Evolutionary conservation across 2,329 filamentous ascomycete genomes (phyloP), one percentile per base, ranked within the genome.

Genomic region (Chaetomium sp.): DNA sequence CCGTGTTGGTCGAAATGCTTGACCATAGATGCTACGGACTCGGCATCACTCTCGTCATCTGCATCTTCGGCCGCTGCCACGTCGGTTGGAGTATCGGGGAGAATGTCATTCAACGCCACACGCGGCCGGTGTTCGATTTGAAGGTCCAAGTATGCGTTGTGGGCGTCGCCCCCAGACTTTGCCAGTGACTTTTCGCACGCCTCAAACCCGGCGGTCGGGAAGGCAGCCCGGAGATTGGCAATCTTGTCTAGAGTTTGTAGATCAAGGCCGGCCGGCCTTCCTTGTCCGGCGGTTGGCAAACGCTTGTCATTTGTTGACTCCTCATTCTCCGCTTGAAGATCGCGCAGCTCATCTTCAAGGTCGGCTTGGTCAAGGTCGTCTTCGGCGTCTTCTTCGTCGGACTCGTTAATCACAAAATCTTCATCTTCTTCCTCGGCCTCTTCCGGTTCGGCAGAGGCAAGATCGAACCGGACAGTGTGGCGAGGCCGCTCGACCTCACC

Each of bases 171-270:
- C 5, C 65, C 50, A 19, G 69, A 67, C n/a, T 62, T 66, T 5
- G 62, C 57, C 3, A 77, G 61, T 1, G 73, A 63, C 6, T 66
- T 64, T 50, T 76, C 68, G 51, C 73, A 73, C 6, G 68, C 60
- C 2, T 66, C 61, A 6, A 68, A 60, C 1, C 72, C 64, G 7
- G 69, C 72, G 6, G 65, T 62, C 2, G 77, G 77, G 44, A 78
- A 81, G 0, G 77, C 75, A 12, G 66, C 62, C 44, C 68, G 71
- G 2, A 79, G 62, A n/a, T 70, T 67, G 4, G 65, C 63, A 27
- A 70, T 64, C 35, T 69, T 70, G 37, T 75, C 70, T 0, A 71
- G 47, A 12, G 60, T 60, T 1, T 60, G n/a, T 12, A 66, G 55
- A 12, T 64, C 57, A 2, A 65, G 52, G 3, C 10, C 10, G 14